Base-by-base conservation (phyloP, 1,284 basidiomycete species). In the Ceratobasidium theobromae region DNA sequence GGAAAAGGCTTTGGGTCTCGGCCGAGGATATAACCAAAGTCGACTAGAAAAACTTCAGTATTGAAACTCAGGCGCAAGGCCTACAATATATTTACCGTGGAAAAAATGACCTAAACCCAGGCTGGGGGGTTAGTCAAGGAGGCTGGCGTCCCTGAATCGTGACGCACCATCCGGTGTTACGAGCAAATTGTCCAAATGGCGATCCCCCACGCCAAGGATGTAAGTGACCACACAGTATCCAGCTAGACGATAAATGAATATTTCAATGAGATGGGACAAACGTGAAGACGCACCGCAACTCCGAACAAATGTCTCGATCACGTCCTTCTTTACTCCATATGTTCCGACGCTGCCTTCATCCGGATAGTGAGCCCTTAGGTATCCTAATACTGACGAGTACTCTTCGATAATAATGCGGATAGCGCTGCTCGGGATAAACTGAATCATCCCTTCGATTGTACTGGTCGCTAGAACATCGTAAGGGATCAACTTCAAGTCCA, bases 211-310 rank as follows among this genome's bases (percentile, higher is more conserved):
- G 3, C 97, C 97, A 16, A 99, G 84, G 0, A 99, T 79, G 74
- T 98, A 99, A 0, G 97, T 99, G 28, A 99, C 88, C 11, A 99
- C 97, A 71, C 95, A 99, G 76, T 99, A 99, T 0, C 97, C 97
- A 65, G 97, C 95, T 98, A 73, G 1, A 49, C 6, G 40, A 6
- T 48, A 49, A 21, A 70, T 48, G 18, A 18, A 25, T 27, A 48
- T 23, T 2, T 18, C 27, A 57, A 8, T 8, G 9, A 30, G 1
- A 1, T 14, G 32, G 35, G 14, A 65, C 5, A 30, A 41, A 27
- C 38, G 28, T 38, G 21, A 23, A 11, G 23, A 81, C 93, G 72
- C 73, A 97, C 95, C 96, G 74, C 97, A 99, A 74, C 95, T 98
- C 58, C 94, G 82, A 43, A 99, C 88, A 76, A 98, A 99, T 0